Conservation (phyloP, 2,329 filamentous ascomycete genomes). For the Cytospora leucostoma region DNA sequence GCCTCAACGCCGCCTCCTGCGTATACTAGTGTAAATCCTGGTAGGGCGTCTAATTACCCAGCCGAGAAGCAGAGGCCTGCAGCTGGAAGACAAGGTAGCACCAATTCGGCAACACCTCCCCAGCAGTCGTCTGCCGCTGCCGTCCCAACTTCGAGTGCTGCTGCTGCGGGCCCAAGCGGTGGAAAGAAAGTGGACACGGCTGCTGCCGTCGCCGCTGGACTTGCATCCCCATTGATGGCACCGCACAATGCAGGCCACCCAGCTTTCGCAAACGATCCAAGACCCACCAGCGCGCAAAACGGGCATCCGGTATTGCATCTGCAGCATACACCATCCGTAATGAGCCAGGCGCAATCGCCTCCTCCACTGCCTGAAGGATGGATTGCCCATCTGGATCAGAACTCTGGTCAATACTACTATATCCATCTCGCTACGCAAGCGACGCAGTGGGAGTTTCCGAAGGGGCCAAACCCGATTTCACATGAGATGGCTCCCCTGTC, state of each 20-base stretch:
- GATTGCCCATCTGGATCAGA: slow-evolving; percentile 95
- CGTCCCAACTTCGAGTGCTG: slow-evolving; percentile 26
- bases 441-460: slow-evolving; percentile 98
- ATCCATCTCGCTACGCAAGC: slow-evolving; percentile 94
- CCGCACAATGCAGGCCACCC: slow-evolving; percentile 71
- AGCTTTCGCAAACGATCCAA: slow-evolving; percentile 84
- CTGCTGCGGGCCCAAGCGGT: slow-evolving; percentile 30
- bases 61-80: slow-evolving; percentile 71
- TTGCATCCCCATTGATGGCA: slow-evolving; percentile 46
- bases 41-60: slow-evolving; percentile 63
- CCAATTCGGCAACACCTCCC: slow-evolving; percentile 34
- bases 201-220: slow-evolving; percentile 33
- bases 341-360: slow-evolving; percentile 69
- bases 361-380: slow-evolving; percentile 95
- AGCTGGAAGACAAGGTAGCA: slow-evolving; percentile 32
- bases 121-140: slow-evolving; percentile 29
- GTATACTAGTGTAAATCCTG: slow-evolving; percentile 75
- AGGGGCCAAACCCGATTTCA: slow-evolving; percentile 86
- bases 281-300: slow-evolving; percentile 49
- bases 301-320: slow-evolving; percentile 51
- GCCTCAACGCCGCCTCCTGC: slow-evolving; percentile 89
- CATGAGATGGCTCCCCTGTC: slow-evolving; percentile 82
- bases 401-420: slow-evolving; percentile 97
- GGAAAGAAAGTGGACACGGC: slow-evolving; percentile 34
- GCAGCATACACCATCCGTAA: slow-evolving; percentile 48